Percentiles rank a stretch among this genome's conserved stretches.
Conservation (phyloP, 2,329 filamentous ascomycete genomes). For the Fusarium sp. region DNA sequence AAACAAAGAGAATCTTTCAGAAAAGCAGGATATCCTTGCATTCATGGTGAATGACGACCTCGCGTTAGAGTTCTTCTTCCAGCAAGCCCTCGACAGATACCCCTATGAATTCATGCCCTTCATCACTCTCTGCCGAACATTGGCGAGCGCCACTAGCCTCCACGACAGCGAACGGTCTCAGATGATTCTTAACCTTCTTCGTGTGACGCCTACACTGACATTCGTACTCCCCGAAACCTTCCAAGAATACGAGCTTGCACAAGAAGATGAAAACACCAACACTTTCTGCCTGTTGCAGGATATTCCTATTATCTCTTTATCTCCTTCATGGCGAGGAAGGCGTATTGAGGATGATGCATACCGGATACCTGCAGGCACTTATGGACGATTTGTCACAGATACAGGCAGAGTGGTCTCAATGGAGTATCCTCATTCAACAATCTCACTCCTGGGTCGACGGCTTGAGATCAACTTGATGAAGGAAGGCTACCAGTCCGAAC, state of each 20-base stretch:
- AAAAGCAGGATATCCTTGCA: conserved; percentile 54
- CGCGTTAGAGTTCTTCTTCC: conserved; percentile 73
- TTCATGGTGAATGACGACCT: conserved; percentile 56
- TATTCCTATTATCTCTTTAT: conserved; percentile 73
- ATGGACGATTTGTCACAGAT: conserved; percentile 82
- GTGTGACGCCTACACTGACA: conserved; percentile 81
- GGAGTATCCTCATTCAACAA: conserved; percentile 83
- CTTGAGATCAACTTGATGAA: conserved; percentile 77
- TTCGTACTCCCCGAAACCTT: conserved; percentile 82
- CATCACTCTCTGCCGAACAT: conserved; percentile 76
- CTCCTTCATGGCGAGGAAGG: conserved; percentile 61
- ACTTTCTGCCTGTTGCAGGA: conserved; percentile 77
- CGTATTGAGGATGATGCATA: conserved; percentile 67
- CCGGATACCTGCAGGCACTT: conserved; percentile 75
- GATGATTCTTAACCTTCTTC: conserved; percentile 74
- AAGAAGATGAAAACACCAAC: conserved; percentile 90
- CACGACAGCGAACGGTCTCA: conserved; percentile 59
- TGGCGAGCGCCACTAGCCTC: conserved; percentile 61
- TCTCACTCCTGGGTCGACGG: conserved; percentile 84
- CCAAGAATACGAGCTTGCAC: conserved; percentile 80
- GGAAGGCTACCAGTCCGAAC: conserved; percentile 66
- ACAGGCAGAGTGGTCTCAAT: conserved; percentile 81
- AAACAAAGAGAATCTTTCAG: conserved; percentile 52
- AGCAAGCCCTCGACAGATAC: conserved; percentile 81
- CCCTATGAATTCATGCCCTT: conserved; percentile 90